Evolutionary conservation across 2,329 filamentous ascomycete species (phyloP), one percentile per base, ranked within the genome.

Genomic region (Sclerotinia trifoliorum): DNA sequence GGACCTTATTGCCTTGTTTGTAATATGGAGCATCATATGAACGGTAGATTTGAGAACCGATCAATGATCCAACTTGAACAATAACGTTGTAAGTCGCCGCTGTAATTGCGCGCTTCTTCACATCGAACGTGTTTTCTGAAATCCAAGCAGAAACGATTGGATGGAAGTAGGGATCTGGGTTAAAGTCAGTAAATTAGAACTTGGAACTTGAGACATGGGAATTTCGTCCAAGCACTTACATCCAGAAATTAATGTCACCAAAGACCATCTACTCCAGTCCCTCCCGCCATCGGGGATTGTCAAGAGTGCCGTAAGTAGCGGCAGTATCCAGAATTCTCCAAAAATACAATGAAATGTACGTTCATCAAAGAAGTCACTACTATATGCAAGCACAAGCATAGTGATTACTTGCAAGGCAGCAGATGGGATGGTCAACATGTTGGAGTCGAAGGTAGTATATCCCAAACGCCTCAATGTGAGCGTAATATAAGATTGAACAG

Each of bases 81-180:
- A 79, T 80, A 80, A 84, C 83, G 74, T 89, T 90, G 77, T 90
- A 90, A 24, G 86, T 77, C 0, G 85, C 87, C 0, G 86, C 84
- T 0, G 85, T 85, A 1, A 91, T 85, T 1, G 88, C 86, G 10
- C 88, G 80, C 11, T 85, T 86, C 15, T 87, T 81, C 15, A 90
- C 86, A 1, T 84, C 82, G 70, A 88, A 86, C 5, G 86, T 84
- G 73, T 90, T 90, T 65, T 85, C 80, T 3, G 80, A 81, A 71
- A 80, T 80, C 80, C 81, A 83, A 24, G 75, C 80, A 6, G 83
- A 81, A 68, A 83, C 80, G 48, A 84, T 82, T 0, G 82, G 79
- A 68, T 85, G 82, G 42, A 39, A 63, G 29, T 64, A 67, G 2
- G 55, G 29, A 21, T 66, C 62, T 65, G 19, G 15, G 19, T 32